Percentiles rank a stretch among this genome's conserved stretches.
phyloP scores from a whole-genome alignment of 1,284 basidiomycete species.

The Cryptococcus maquisensis region DNA sequence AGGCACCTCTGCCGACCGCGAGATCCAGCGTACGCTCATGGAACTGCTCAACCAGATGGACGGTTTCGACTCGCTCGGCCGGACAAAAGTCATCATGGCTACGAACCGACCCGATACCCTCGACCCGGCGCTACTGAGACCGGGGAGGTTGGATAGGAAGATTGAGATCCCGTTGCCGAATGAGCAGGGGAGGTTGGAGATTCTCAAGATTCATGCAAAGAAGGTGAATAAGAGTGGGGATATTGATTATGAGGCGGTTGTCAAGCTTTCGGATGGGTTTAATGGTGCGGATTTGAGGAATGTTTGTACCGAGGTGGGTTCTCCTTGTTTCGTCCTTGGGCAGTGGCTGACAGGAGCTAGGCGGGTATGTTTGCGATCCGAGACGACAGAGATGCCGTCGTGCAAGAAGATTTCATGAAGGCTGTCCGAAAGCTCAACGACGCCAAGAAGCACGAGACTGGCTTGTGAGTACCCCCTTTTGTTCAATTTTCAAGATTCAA shows the following conservation, averaged over 20 bases:
- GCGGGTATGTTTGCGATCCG: constrained; percentile 99
- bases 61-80: constrained; percentile 94
- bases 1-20: constrained; percentile 95
- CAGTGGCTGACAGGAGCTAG: not conserved
- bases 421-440: constrained; percentile 96
- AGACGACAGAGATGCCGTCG: constrained; percentile 87
- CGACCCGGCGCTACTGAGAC: constrained; percentile 92
- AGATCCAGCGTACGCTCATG: constrained; percentile 98
- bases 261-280: constrained; percentile 91
- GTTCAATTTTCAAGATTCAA: not conserved
- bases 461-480: constrained; percentile 46
- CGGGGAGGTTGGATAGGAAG: constrained; percentile 93
- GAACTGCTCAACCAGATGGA: constrained; percentile 99
- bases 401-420: constrained; percentile 94
- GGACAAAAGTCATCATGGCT: constrained; percentile 98
- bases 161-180: constrained; percentile 98
- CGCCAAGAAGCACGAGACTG: constrained; percentile 92
- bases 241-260: constrained; percentile 94
- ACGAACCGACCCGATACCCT: constrained; percentile 96
- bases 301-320: constrained; percentile 74
- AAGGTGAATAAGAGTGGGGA: constrained; percentile 94
- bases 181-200: constrained; percentile 88
- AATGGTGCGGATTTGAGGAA: constrained; percentile 96
- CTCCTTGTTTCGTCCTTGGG: not conserved
- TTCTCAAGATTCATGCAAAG: constrained; percentile 93